These are phyloP conservation scores for Dioszegia crocea DNA, from an alignment of 768 basidiomycete species.

Conservation along the genomic window DNA sequence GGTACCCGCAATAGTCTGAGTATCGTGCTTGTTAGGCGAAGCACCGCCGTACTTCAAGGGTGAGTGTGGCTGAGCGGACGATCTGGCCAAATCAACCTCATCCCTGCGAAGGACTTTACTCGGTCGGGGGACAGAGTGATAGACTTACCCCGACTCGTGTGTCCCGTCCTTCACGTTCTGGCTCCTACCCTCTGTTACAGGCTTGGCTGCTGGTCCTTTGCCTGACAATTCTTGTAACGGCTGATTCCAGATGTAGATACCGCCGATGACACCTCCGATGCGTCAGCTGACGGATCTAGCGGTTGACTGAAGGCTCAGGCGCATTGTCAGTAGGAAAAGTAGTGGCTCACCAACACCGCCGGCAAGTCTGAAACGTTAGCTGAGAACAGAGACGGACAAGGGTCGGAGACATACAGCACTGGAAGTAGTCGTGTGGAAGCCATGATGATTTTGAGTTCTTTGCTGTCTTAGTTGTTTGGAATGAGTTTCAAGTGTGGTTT, in stretches of 20 bases:
- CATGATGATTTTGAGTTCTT: too few species aligned
- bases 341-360: slow-evolving; percentile 29
- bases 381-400: too few species aligned
- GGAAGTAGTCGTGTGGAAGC: too few species aligned
- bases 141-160: slow-evolving; percentile 26
- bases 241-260: slow-evolving; percentile 41
- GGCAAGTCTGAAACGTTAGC: slow-evolving; percentile 4
- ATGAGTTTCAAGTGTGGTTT: too few species aligned
- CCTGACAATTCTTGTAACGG: slow-evolving; percentile 41
- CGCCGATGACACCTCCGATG: slow-evolving; percentile 36
- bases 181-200: slow-evolving; percentile 27
- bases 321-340: not conserved
- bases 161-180: slow-evolving; percentile 33
- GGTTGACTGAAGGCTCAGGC: not conserved
- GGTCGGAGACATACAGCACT: too few species aligned
- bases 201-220: slow-evolving; percentile 14
- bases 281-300: not conserved
- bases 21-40: slow-evolving; percentile 14
- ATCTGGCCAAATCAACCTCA: not conserved
- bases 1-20: slow-evolving; percentile 41
- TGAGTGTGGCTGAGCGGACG: slow-evolving; percentile 27
- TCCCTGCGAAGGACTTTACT: not conserved
- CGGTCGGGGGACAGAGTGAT: not conserved
- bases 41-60: slow-evolving; percentile 39
- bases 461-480: too few species aligned